A percentile compares a stretch with the other conserved stretches of the same genome.
phyloP scores from a whole-genome alignment of 2,329 filamentous ascomycete species.

The Alternaria hordeiaustralica region DNA sequence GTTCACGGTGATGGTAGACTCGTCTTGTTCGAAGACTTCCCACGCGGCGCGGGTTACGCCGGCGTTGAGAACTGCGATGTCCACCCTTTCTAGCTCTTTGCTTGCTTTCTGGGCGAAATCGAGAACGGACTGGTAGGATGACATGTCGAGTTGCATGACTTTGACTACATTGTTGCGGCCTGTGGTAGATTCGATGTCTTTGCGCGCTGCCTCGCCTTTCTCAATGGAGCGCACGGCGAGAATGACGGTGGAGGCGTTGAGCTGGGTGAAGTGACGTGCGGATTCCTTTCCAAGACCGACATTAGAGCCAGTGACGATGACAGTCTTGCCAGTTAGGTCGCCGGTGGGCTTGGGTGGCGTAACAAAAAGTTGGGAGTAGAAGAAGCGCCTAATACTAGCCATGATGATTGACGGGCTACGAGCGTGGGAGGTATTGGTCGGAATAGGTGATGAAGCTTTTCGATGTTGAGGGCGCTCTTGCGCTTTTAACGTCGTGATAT shows the following conservation, averaged over 20 bases:
- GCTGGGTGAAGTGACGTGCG: constrained; percentile 50
- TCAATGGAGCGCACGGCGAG: constrained; percentile 52
- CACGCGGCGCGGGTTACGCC: constrained; percentile 41
- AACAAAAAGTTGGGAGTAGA: constrained; percentile 52
- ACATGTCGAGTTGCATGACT: constrained; percentile 57
- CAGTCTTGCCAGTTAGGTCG: constrained; percentile 45
- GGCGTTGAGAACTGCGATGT: constrained; percentile 50
- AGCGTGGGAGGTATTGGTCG: neutral
- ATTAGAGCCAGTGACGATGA: constrained; percentile 59
- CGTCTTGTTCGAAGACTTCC: constrained; percentile 35
- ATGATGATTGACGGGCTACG: neutral
- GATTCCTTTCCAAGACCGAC: constrained; percentile 57
- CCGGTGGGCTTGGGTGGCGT: constrained; percentile 39
- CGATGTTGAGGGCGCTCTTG: neutral
- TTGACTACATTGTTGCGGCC: constrained; percentile 44
- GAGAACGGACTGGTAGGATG: constrained; percentile 47
- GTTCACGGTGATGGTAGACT: constrained; percentile 49
- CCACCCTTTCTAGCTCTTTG: constrained; percentile 37
- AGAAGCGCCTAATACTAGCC: constrained; percentile 28
- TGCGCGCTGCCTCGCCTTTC: constrained; percentile 55
- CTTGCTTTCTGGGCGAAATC: constrained; percentile 38
- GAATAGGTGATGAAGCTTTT: neutral
- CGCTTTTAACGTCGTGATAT: neutral
- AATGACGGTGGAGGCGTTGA: constrained; percentile 53
- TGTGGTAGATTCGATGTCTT: constrained; percentile 48